These are phyloP conservation scores for Punctularia strigosozonata DNA, from an alignment of 768 basidiomycete genomes.

Conservation along the genomic window DNA sequence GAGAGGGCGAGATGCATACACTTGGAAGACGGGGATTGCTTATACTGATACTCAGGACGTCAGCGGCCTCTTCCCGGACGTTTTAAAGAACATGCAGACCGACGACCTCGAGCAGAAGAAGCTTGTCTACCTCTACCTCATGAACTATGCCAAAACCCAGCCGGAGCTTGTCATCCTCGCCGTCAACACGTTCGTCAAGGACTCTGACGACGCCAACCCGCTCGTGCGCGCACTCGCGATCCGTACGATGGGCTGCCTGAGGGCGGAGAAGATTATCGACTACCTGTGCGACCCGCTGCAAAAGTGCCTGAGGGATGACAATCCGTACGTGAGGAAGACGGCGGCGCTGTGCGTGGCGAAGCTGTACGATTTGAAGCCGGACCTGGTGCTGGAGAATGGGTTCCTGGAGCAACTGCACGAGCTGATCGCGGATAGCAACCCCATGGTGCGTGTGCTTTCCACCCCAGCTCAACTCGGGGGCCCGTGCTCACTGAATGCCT, in stretches of 20 bases:
- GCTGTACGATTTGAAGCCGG: conserved; percentile 93
- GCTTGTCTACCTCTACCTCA: conserved; percentile 96
- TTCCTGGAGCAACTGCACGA: conserved; percentile 84
- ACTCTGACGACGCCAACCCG: conserved; percentile 93
- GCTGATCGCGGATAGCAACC: conserved; percentile 92
- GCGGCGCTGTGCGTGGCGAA: conserved; percentile 96
- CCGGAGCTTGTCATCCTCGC: conserved; percentile 98
- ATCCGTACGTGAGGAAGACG: conserved; percentile 97
- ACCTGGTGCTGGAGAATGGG: conserved; percentile 88
- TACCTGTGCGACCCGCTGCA: conserved; percentile 94
- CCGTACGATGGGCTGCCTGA: conserved; percentile 93
- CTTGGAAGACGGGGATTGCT: too few species aligned
- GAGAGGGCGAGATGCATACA: neutral
- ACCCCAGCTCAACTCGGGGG: neutral
- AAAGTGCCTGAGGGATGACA: conserved; percentile 87
- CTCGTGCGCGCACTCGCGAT: conserved; percentile 94
- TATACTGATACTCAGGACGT: conserved; percentile 40
- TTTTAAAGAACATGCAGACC: conserved; percentile 99
- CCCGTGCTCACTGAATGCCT: conserved; percentile 4
- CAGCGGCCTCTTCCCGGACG: conserved; percentile 93
- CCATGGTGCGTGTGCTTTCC: conserved; percentile 61
- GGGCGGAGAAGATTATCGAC: conserved; percentile 98
- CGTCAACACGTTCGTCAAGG: conserved; percentile 98
- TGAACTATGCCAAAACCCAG: conserved; percentile 99
- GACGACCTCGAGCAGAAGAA: conserved; percentile 99